These are phyloP conservation scores for Malassezia arunalokei DNA, from an alignment of 1,284 basidiomycete species.

Conservation along the genomic window DNA sequence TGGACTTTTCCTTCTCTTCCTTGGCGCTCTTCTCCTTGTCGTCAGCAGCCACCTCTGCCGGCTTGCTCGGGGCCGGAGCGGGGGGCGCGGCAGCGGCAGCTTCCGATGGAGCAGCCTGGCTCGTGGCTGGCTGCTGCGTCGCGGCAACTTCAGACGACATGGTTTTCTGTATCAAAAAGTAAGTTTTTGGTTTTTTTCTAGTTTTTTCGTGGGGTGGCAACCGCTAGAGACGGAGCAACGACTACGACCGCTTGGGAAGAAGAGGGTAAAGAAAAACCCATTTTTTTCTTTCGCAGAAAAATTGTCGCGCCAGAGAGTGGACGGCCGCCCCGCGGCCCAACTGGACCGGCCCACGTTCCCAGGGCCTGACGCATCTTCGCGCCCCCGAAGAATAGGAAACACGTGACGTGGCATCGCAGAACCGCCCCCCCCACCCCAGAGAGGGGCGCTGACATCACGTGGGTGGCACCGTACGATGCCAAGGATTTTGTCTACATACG, in stretches of 20 bases:
- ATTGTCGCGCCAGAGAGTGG: background rate
- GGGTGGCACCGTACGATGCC: too few relatives aligned
- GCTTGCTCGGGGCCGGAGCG: background rate
- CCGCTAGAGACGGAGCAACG: background rate
- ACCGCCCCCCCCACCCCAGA: too few relatives aligned
- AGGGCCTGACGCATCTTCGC: too few relatives aligned
- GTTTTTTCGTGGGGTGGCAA: slow-evolving; percentile 1
- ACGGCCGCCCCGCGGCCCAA: too few relatives aligned
- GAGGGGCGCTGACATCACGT: too few relatives aligned
- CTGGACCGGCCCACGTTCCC: too few relatives aligned
- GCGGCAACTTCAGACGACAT: slow-evolving; percentile 18
- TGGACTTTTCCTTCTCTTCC: slow-evolving; percentile 5
- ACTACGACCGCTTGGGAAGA: background rate
- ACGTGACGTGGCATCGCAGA: too few relatives aligned
- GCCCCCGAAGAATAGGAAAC: too few relatives aligned
- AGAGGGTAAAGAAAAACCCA: background rate
- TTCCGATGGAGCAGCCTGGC: slow-evolving; percentile 7
- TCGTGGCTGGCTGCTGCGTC: slow-evolving; percentile 12
- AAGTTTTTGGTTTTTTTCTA: slow-evolving; percentile 5
- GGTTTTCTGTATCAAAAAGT: background rate
- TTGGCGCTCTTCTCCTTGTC: slow-evolving; percentile 3
- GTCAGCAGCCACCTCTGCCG: background rate
- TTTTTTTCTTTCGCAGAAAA: background rate
- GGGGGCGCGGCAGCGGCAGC: slow-evolving; percentile 4
- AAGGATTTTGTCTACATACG: background rate